Conservation (phyloP, 805 yeast species). For the Cyberlindnera veronae region DNA sequence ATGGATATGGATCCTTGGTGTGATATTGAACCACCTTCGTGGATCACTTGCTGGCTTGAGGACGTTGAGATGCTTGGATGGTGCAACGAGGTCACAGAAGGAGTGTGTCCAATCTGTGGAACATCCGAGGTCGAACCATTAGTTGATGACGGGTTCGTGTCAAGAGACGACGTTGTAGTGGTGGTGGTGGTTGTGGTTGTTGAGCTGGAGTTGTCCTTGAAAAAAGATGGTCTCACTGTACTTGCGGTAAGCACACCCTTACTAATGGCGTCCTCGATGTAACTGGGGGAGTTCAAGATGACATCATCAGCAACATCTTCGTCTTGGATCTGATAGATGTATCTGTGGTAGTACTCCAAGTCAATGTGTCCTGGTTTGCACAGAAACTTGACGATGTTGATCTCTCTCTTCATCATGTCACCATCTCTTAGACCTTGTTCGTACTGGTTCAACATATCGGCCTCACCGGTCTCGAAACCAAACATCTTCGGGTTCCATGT, state of each 20-base stretch:
- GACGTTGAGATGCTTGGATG: background rate
- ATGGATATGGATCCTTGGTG: conserved; percentile 2
- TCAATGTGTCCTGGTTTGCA: conserved; percentile 27
- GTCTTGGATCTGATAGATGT: conserved; percentile 14
- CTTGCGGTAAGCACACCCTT: conserved; percentile 21
- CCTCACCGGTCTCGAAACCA: conserved; percentile 18
- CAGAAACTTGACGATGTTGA: conserved; percentile 21
- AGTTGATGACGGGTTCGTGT: background rate
- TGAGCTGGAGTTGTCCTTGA: conserved; percentile 7
- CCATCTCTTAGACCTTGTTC: conserved; percentile 16
- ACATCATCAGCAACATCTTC: conserved; percentile 15
- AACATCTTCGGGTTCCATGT: conserved; percentile 23
- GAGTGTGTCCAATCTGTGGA: background rate
- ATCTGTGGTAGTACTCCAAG: conserved; percentile 27
- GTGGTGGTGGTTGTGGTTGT: conserved; percentile 6
- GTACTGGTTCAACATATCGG: conserved; percentile 12
- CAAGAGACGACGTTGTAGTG: background rate
- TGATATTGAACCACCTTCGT: too few relatives aligned
- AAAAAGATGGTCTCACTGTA: conserved; percentile 12
- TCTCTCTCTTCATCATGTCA: conserved; percentile 14
- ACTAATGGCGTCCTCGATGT: conserved; percentile 24
- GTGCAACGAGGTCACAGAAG: background rate
- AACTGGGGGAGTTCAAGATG: conserved; percentile 20
- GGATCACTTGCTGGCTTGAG: background rate
- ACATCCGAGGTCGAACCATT: conserved; percentile 1